phyloP scores from a whole-genome alignment of 805 yeast genomes.

The Metschnikowia amazonensis region DNA sequence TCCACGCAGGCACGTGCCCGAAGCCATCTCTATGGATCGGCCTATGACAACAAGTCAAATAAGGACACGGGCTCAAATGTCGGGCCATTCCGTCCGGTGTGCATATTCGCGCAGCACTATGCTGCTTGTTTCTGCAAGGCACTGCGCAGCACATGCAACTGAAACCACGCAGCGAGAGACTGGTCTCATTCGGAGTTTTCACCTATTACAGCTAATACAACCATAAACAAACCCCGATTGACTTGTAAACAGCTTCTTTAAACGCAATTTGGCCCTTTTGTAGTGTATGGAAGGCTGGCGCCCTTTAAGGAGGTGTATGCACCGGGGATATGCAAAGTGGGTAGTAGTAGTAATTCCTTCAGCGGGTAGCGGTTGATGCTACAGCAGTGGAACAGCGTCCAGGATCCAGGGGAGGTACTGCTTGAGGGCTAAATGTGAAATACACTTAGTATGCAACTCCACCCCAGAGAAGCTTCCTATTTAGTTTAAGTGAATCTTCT shows the following conservation, averaged over 20 bases:
- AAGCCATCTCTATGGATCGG: not conserved
- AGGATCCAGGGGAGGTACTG: not conserved
- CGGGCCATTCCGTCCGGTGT: not conserved
- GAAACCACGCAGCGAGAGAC: not conserved
- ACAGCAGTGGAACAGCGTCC: not conserved
- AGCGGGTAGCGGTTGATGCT: not conserved
- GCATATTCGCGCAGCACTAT: not conserved
- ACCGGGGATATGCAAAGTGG: not conserved
- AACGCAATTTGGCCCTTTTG: too few relatives aligned
- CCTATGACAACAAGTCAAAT: not conserved
- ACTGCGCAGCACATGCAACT: not conserved
- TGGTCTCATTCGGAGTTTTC: not conserved
- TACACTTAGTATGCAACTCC: not conserved
- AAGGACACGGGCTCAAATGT: not conserved
- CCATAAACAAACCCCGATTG: too few relatives aligned
- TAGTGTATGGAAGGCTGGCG: too few relatives aligned
- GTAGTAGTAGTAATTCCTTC: not conserved
- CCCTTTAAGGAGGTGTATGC: too few relatives aligned
- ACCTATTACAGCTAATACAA: too few relatives aligned
- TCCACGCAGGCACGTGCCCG: too few relatives aligned
- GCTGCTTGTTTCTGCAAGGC: not conserved
- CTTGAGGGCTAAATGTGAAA: not conserved
- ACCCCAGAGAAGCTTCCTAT: not conserved
- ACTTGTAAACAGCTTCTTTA: too few relatives aligned
- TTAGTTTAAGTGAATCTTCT: not conserved